phyloP scores from a whole-genome alignment of 2,329 filamentous ascomycete genomes.

The Rhytidhysteron rufulum region DNA sequence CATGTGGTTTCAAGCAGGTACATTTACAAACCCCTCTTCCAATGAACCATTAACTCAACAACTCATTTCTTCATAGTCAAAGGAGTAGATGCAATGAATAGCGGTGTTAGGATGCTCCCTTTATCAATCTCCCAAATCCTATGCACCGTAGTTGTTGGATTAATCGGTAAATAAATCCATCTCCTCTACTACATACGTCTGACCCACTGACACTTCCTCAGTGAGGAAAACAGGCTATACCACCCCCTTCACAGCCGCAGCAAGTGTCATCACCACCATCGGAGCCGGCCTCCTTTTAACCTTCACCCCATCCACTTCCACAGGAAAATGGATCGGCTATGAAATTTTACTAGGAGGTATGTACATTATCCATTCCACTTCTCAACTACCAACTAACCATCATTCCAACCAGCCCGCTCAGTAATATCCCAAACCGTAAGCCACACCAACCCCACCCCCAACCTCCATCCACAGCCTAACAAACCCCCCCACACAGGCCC shows the following conservation, averaged over 20 bases:
- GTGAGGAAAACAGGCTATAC: not conserved
- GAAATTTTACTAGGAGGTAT: not conserved
- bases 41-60: not conserved
- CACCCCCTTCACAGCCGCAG: not conserved
- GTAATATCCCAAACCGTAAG: not conserved
- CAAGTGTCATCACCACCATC: not conserved
- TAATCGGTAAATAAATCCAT: not conserved
- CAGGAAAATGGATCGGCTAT: not conserved
- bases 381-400: not conserved
- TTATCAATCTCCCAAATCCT: constrained; percentile 12
- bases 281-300: not conserved
- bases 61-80: constrained; percentile 33
- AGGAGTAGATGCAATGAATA: constrained; percentile 17
- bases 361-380: not conserved
- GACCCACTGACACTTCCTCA: not conserved
- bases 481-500: not conserved
- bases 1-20: constrained; percentile 1
- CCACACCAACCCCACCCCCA: too few relatives aligned
- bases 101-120: constrained; percentile 31
- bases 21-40: not conserved
- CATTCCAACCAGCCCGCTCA: not conserved
- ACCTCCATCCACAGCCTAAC: too few relatives aligned
- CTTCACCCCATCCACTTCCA: not conserved
- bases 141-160: not conserved
- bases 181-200: not conserved